phyloP scores from a whole-genome alignment of 495 filamentous ascomycete species.

The Tuber magnatum region DNA sequence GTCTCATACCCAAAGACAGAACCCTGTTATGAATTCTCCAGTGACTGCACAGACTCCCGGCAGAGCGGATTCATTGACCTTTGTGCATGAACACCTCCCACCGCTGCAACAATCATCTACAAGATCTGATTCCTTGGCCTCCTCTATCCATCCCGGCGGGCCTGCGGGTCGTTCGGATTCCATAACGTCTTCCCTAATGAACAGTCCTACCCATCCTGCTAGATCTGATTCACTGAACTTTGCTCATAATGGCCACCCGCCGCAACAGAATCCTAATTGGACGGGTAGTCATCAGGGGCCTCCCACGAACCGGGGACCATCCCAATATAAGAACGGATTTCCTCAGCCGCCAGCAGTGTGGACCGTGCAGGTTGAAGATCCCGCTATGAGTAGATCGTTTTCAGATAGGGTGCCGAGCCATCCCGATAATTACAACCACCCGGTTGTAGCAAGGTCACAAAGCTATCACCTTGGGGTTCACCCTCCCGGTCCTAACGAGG shows the following conservation, averaged over 20 bases:
- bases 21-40: slow-evolving; percentile 14
- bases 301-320: neutral
- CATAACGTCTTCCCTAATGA: neutral
- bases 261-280: neutral
- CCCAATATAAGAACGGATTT: neutral
- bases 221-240: neutral
- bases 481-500: slow-evolving; percentile 10
- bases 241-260: neutral
- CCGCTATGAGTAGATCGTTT: neutral
- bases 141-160: neutral
- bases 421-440: neutral
- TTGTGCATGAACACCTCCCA: slow-evolving; percentile 13
- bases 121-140: slow-evolving; percentile 21
- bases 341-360: neutral
- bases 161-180: neutral
- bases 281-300: neutral
- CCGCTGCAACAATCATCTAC: slow-evolving; percentile 7
- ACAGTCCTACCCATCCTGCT: neutral
- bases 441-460: slow-evolving; percentile 14
- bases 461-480: slow-evolving; percentile 14
- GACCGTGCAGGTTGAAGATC: neutral
- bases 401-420: slow-evolving; percentile 9
- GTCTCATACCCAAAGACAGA: slow-evolving; percentile 19
- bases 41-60: slow-evolving; percentile 10
- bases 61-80: slow-evolving; percentile 28